Evolutionary conservation across 228 moss, liverwort and hornwort species (phyloP), one percentile per base, ranked within the genome.

Genomic region (Sphagnum magellanicum): DNA sequence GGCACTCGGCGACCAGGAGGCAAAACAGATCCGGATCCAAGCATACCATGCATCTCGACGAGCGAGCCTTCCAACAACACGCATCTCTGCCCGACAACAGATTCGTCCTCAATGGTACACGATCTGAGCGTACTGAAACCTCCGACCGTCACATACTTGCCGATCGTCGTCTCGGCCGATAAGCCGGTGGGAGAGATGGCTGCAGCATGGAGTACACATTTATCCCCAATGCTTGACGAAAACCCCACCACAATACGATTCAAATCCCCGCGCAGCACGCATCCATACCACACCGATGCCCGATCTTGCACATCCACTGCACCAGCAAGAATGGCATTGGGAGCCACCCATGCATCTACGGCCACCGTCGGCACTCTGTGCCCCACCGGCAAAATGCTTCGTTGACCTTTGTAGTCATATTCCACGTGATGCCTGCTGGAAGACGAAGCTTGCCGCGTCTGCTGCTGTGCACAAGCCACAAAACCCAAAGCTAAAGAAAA

Each of bases 291-390:
- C 60, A 98, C 87, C 10, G 87, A 81, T 0, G 91, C 93, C 48
- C 81, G 87, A 69, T 98, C 97, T 84, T 93, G 87, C 50, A 98
- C 75, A 49, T 92, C 79, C 12, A 98, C 97, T 9, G 88, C 79
- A 14, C 97, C 93, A 49, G 89, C 89, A 4, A 98, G 80, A 14
- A 93, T 77, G 9, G 64, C 90, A 51, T 93, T 98, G 6, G 97
- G 97, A n/a, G 93, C 93, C 4, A 93, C 90, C 68, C 80, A 93
- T 0, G 97, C 93, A 59, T 98, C 93, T 49, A 98, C 93, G 16
- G 93, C 86, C 63, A 98, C 90, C 8, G 68, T 64, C 16, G 97
- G 97, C 59, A 93, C 91, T 13, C 69, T 70, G 12, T 74, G 66
- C 16, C 79, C 79, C 5, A 93, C 69, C 1, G 97, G 93, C 51